Percentiles rank a stretch among this genome's conserved stretches.
phyloP scores from a whole-genome alignment of 1,284 basidiomycete genomes.

The Naganishia liquefaciens region DNA sequence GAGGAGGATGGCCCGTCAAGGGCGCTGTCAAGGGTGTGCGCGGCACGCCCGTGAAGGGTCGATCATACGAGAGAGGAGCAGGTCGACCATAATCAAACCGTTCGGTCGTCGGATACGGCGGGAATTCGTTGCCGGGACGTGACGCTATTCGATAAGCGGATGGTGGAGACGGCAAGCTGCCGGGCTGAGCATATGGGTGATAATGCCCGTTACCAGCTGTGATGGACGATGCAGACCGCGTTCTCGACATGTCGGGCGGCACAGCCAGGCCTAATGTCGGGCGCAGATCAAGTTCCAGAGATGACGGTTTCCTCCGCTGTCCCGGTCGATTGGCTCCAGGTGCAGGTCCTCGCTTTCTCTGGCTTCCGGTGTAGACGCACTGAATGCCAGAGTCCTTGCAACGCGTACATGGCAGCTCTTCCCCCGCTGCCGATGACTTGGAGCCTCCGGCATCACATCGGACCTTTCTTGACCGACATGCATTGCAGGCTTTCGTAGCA shows the following conservation, averaged over 20 bases:
- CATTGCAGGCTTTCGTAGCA: slow-evolving; percentile 51
- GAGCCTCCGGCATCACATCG: slow-evolving; percentile 49
- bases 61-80: slow-evolving; percentile 2
- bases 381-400: slow-evolving; percentile 46
- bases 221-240: slow-evolving; percentile 16
- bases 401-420: slow-evolving; percentile 42
- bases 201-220: slow-evolving; percentile 16
- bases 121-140: slow-evolving; percentile 1
- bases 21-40: slow-evolving; percentile 12
- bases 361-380: slow-evolving; percentile 48
- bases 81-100: neutral
- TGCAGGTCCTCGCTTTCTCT: slow-evolving; percentile 49
- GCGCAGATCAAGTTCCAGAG: slow-evolving; percentile 6
- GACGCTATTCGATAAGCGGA: slow-evolving; percentile 14
- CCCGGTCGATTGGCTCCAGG: slow-evolving; percentile 29
- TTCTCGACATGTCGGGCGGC: slow-evolving; percentile 15
- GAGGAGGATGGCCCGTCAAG: neutral
- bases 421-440: slow-evolving; percentile 34
- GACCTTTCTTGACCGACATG: slow-evolving; percentile 49
- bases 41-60: neutral
- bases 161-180: slow-evolving; percentile 10
- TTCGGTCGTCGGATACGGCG: slow-evolving; percentile 1
- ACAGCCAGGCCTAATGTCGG: neutral
- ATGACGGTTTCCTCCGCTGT: slow-evolving; percentile 14
- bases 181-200: slow-evolving; percentile 9